These are phyloP conservation scores for Vaucheria bursata DNA, from an alignment of 352 stramenopile genomes.

Conservation along the genomic window DNA sequence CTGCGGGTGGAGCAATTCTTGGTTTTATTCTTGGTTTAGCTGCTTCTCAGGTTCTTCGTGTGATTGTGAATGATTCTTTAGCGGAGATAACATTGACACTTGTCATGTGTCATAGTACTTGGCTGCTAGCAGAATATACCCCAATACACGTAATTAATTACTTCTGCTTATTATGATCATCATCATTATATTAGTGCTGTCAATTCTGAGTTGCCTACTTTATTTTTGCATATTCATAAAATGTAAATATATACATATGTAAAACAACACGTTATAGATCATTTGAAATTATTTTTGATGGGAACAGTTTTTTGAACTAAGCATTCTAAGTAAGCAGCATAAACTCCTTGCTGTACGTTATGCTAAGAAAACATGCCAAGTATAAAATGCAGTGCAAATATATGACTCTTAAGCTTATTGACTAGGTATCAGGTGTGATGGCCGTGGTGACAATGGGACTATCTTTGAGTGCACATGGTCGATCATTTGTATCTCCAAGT, in stretches of 20 bases:
- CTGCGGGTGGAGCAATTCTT: conserved; percentile 9
- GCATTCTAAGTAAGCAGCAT: too few relatives aligned
- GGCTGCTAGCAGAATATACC: conserved; percentile 46
- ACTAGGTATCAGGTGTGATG: conserved; percentile 4
- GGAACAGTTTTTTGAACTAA: too few relatives aligned
- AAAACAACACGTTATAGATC: too few relatives aligned
- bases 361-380: background rate
- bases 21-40: conserved; percentile 12
- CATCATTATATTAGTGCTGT: too few relatives aligned
- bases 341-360: too few relatives aligned
- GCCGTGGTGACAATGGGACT: conserved; percentile 4
- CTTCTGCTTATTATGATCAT: too few relatives aligned
- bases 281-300: too few relatives aligned
- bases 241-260: too few relatives aligned
- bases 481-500: background rate
- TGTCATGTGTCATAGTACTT: conserved; percentile 34
- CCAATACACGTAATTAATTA: background rate
- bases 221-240: too few relatives aligned
- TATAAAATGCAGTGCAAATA: conserved; percentile 13
- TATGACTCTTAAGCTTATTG: too few relatives aligned
- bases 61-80: conserved; percentile 50
- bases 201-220: too few relatives aligned
- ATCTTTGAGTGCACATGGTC: background rate
- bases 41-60: conserved; percentile 1
- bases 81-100: conserved; percentile 52